phyloP scores from a whole-genome alignment of 83 land plant species.

The Picea mariana region DNA sequence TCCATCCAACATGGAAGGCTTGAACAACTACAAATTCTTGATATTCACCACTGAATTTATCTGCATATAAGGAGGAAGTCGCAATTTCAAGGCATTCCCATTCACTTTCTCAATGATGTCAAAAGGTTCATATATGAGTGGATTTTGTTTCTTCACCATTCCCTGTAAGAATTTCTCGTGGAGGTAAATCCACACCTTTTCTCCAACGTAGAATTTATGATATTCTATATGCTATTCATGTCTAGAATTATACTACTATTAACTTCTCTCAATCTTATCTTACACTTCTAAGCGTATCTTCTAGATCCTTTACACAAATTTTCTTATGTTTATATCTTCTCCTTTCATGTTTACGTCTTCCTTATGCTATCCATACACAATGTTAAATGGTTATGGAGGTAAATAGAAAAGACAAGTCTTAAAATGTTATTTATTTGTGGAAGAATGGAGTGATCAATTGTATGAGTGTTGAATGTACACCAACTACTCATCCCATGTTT shows the following conservation, averaged over 20 bases:
- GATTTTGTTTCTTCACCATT: neutral
- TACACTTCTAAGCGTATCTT: neutral
- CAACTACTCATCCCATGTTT: neutral
- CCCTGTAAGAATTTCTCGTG: neutral
- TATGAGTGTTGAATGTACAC: neutral
- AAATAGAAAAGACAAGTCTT: too few relatives aligned
- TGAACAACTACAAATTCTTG: neutral
- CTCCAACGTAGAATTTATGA: neutral
- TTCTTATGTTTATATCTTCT: neutral
- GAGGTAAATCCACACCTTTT: neutral
- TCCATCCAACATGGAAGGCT: neutral
- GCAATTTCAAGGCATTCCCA: neutral
- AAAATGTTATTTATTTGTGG: too few relatives aligned
- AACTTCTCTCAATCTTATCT: neutral
- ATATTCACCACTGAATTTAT: too few relatives aligned
- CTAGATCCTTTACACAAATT: neutral
- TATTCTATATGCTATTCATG: neutral
- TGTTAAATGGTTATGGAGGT: too few relatives aligned
- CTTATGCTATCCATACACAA: neutral
- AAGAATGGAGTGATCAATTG: neutral
- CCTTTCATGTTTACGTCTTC: neutral
- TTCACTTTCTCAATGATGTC: neutral
- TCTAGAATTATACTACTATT: neutral
- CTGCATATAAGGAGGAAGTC: too few relatives aligned
- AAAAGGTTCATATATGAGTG: neutral